phyloP scores from a whole-genome alignment of 805 yeast genomes.

The Teunomyces gatunensis region DNA sequence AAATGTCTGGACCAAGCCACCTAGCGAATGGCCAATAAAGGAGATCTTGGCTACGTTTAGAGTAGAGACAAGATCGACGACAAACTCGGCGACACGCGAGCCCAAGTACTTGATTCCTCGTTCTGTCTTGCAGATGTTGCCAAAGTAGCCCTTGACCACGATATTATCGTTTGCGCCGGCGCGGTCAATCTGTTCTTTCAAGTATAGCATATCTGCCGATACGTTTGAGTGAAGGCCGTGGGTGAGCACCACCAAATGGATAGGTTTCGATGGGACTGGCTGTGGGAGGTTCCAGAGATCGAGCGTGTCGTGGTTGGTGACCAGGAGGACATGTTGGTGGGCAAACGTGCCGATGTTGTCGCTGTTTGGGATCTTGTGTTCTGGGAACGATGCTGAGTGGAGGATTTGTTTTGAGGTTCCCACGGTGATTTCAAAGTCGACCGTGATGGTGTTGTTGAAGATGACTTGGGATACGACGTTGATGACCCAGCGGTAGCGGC shows the following conservation, averaged over 20 bases:
- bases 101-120: slow-evolving; percentile 86
- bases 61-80: slow-evolving; percentile 52
- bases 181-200: slow-evolving; percentile 75
- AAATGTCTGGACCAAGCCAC: slow-evolving; percentile 89
- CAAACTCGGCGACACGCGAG: slow-evolving; percentile 69
- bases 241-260: slow-evolving; percentile 80
- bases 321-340: slow-evolving; percentile 33
- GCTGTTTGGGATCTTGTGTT: slow-evolving; percentile 16
- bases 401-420: slow-evolving; percentile 42
- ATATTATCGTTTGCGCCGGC: slow-evolving; percentile 53
- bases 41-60: slow-evolving; percentile 56
- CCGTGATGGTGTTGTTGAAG: slow-evolving; percentile 65
- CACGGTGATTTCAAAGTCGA: slow-evolving; percentile 62
- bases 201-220: slow-evolving; percentile 84
- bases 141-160: slow-evolving; percentile 78
- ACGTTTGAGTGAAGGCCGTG: slow-evolving; percentile 92
- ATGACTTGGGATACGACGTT: slow-evolving; percentile 81
- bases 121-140: slow-evolving; percentile 85
- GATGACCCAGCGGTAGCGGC: slow-evolving; percentile 67
- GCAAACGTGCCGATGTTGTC: slow-evolving; percentile 30
- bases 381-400: slow-evolving; percentile 27
- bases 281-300: slow-evolving; percentile 75
- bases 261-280: slow-evolving; percentile 48
- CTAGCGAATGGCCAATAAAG: slow-evolving; percentile 89
- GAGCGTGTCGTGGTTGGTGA: slow-evolving; percentile 56